phyloP scores from a whole-genome alignment of 805 yeast species.

The Jamesozyma hellenica region DNA sequence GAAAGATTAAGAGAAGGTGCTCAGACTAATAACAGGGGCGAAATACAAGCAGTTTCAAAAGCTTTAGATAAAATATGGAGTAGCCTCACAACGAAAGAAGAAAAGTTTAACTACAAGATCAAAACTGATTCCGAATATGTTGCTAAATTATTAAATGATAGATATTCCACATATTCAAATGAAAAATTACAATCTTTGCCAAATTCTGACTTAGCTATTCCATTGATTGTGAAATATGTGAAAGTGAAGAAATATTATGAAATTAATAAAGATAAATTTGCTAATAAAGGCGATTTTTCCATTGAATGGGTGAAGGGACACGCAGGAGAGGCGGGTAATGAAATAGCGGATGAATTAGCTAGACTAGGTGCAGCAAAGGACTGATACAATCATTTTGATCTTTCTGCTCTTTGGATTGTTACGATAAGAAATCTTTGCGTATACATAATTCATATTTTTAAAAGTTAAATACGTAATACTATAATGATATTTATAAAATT shows the following conservation, averaged over 20 bases:
- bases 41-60: slow-evolving; percentile 52
- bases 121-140: slow-evolving; percentile 66
- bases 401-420: no score
- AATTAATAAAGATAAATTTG: slow-evolving; percentile 15
- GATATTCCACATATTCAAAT: slow-evolving; percentile 43
- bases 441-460: no score
- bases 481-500: no score
- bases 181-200: slow-evolving; percentile 30
- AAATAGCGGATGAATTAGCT: slow-evolving; percentile 67
- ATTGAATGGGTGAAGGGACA: slow-evolving; percentile 68
- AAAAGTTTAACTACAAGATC: slow-evolving; percentile 33
- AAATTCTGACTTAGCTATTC: slow-evolving; percentile 27
- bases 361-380: slow-evolving; percentile 43
- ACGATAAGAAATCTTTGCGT: no score
- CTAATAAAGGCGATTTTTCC: slow-evolving; percentile 32
- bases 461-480: no score
- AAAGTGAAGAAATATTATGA: slow-evolving; percentile 32
- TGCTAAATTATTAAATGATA: slow-evolving; percentile 43
- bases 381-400: no score
- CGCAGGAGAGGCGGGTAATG: slow-evolving; percentile 59
- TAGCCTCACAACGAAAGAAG: slow-evolving; percentile 10
- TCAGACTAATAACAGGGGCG: slow-evolving; percentile 78
- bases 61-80: slow-evolving; percentile 41
- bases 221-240: slow-evolving; percentile 34
- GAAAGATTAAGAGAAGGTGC: slow-evolving; percentile 38